phyloP scores from a whole-genome alignment of 352 stramenopile genomes.

The Phytophthora hybrid region DNA sequence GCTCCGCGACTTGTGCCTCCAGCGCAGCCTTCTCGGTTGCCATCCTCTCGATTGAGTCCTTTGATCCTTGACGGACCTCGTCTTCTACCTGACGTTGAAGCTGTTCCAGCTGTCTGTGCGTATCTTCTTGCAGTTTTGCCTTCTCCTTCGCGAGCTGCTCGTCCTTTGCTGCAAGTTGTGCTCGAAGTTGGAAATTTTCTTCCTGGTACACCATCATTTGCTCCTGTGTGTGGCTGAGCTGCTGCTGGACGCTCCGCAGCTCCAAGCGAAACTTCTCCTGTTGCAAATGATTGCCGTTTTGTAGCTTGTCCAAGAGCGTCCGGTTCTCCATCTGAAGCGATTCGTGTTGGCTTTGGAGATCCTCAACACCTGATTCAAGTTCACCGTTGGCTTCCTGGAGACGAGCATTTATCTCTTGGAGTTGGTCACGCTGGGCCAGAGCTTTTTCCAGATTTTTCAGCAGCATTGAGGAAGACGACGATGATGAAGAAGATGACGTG shows the following conservation, averaged over 20 bases:
- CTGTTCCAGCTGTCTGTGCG: conserved; percentile 64
- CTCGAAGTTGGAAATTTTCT: conserved; percentile 69
- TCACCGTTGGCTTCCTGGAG: conserved; percentile 61
- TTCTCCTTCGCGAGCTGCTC: conserved; percentile 69
- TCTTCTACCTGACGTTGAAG: conserved; percentile 65
- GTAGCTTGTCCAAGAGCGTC: conserved; percentile 71
- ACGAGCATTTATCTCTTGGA: conserved; percentile 61
- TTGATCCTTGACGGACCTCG: conserved; percentile 67
- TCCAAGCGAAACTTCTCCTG: conserved; percentile 80
- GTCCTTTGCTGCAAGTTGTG: conserved; percentile 63
- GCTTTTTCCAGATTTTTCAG: conserved; percentile 84
- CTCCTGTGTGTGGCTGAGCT: conserved; percentile 70
- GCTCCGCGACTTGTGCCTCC: conserved; percentile 57
- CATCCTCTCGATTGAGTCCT: conserved; percentile 54
- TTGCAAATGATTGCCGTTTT: conserved; percentile 72
- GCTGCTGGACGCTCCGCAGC: conserved; percentile 64
- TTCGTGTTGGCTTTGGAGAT: conserved; percentile 65
- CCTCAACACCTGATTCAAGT: conserved; percentile 67
- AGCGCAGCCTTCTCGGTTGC: conserved; percentile 53
- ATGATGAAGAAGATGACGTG: conserved; percentile 34
- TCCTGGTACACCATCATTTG: conserved; percentile 79
- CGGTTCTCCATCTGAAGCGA: conserved; percentile 75
- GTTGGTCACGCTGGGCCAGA: conserved; percentile 68
- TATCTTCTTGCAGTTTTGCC: conserved; percentile 61
- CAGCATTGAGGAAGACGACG: conserved; percentile 49